A percentile compares a stretch with the other conserved stretches of the same genome.
phyloP scores from a whole-genome alignment of 1,284 basidiomycete species.

The Anthracocystis setariae region DNA sequence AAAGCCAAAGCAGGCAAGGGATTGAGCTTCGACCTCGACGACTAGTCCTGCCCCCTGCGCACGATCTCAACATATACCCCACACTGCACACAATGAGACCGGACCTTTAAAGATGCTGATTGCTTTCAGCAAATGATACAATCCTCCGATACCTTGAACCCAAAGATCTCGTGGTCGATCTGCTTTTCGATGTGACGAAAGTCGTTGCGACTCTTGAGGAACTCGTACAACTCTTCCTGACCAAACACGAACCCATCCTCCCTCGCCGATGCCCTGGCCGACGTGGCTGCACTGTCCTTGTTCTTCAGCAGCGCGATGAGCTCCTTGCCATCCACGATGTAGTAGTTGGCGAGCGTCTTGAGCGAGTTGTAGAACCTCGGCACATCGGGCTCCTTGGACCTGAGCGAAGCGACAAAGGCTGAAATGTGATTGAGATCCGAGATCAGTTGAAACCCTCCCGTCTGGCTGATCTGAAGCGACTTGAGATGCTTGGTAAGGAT shows the following conservation, averaged over 20 bases:
- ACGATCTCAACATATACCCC: no score
- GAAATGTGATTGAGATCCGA: conserved; percentile 94
- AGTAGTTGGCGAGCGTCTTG: conserved; percentile 96
- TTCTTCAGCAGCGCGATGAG: conserved; percentile 70
- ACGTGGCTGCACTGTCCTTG: conserved; percentile 8
- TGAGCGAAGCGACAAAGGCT: conserved; percentile 75
- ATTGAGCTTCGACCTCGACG: conserved; percentile 47
- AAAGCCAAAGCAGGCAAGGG: conserved; percentile 41
- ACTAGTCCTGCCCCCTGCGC: conserved; percentile 6
- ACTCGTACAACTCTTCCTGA: conserved; percentile 76
- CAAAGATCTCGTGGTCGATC: conserved; percentile 66
- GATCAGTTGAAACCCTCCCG: conserved; percentile 93
- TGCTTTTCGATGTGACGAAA: conserved; percentile 63
- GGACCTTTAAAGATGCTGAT: no score
- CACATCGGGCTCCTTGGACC: conserved; percentile 72
- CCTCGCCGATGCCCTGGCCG: conserved; percentile 6
- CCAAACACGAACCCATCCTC: conserved; percentile 36
- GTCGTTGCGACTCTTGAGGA: conserved; percentile 45
- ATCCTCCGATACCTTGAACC: conserved; percentile 64
- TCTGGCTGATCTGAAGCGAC: conserved; percentile 90
- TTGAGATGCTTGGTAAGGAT: conserved; percentile 97
- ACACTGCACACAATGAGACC: no score
- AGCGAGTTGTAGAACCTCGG: conserved; percentile 88
- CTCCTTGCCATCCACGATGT: conserved; percentile 78
- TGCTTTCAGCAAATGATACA: conserved; percentile 39